These are phyloP conservation scores for Candida sanyaensis DNA, from an alignment of 1,139 yeast genomes.

Conservation along the genomic window DNA sequence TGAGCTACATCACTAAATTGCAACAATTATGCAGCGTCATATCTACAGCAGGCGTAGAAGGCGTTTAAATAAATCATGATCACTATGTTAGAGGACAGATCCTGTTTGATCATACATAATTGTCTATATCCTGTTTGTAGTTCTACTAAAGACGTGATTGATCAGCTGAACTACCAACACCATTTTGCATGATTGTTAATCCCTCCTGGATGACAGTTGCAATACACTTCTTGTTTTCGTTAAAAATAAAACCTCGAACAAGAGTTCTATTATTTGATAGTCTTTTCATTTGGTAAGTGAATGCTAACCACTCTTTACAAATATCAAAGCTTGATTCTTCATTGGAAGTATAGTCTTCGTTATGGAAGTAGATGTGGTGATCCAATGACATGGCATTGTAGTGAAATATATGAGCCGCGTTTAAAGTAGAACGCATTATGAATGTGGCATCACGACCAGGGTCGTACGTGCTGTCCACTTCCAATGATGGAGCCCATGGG, in stretches of 20 bases:
- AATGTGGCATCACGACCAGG: conserved; percentile 32
- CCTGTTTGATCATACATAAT: no score
- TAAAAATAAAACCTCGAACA: conserved; percentile 40
- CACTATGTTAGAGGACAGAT: no score
- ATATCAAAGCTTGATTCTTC: conserved; percentile 31
- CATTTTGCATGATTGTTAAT: conserved; percentile 31
- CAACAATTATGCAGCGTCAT: no score
- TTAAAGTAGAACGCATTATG: conserved; percentile 35
- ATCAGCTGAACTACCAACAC: conserved; percentile 28
- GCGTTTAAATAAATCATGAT: no score
- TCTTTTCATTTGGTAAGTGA: conserved; percentile 39
- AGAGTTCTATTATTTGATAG: conserved; percentile 38
- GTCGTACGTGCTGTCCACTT: conserved; percentile 35
- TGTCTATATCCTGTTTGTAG: no score
- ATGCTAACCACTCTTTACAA: conserved; percentile 42
- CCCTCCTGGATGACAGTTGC: conserved; percentile 51
- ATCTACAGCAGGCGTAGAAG: no score
- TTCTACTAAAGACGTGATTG: conserved; percentile 12
- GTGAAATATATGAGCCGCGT: conserved; percentile 43
- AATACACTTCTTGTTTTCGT: conserved; percentile 33
- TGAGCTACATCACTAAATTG: no score
- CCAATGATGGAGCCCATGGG: conserved; percentile 47
- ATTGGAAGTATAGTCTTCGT: conserved; percentile 23
- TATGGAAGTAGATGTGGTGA: conserved; percentile 48
- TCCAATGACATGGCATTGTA: conserved; percentile 52